Evolutionary conservation across 306 rosid species (phyloP).

Genomic region (Canavalia ensiformis): DNA sequence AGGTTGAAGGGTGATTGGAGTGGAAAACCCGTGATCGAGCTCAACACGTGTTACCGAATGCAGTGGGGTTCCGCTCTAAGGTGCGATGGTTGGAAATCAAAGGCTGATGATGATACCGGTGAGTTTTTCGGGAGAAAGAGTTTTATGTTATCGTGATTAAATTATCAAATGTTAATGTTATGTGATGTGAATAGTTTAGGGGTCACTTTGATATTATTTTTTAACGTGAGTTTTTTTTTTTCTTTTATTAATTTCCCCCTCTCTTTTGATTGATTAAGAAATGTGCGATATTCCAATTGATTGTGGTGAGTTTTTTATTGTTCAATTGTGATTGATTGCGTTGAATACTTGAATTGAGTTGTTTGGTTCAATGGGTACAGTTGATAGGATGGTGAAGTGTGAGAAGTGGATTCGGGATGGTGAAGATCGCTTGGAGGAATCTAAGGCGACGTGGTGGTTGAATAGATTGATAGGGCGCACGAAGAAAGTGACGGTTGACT

Average conservation of each 20-base stretch:
- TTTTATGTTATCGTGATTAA: not conserved
- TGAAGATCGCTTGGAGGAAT: constrained; percentile 55
- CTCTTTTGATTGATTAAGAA: not conserved
- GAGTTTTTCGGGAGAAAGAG: not conserved
- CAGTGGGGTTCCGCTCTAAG: constrained; percentile 87
- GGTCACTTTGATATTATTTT: not conserved
- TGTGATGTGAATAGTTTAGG: constrained; percentile 2
- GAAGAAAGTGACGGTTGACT: constrained; percentile 69
- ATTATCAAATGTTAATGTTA: not conserved
- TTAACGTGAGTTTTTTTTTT: not conserved
- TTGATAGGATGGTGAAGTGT: constrained; percentile 87
- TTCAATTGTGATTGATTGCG: constrained; percentile 4
- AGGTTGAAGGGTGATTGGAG: constrained; percentile 95
- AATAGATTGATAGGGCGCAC: constrained; percentile 75
- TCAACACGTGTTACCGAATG: constrained; percentile 89
- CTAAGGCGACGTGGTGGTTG: constrained; percentile 86
- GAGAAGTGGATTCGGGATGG: constrained; percentile 88
- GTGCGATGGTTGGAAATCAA: constrained; percentile 87
- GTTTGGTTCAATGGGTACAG: constrained; percentile 59
- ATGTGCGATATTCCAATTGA: not conserved
- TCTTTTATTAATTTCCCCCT: not conserved
- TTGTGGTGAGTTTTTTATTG: not conserved
- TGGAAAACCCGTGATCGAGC: constrained; percentile 82
- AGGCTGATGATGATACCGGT: constrained; percentile 89
- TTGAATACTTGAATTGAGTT: constrained; percentile 33